Evolutionary conservation across 345 rosid genomes (phyloP).

Genomic region (Acer campestre): DNA sequence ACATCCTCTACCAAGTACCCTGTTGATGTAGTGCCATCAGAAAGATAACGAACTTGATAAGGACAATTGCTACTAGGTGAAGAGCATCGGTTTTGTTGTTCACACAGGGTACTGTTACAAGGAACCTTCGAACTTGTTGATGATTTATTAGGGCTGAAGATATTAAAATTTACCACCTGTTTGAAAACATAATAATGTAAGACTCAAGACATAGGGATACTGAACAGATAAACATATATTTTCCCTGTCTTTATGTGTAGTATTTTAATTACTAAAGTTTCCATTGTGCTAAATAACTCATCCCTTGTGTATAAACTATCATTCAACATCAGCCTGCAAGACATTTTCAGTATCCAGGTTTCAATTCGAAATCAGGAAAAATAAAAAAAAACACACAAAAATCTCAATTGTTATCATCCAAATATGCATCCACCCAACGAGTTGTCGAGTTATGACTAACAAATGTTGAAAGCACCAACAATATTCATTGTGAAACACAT

Average conservation of each 20-base stretch:
- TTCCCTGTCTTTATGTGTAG: neutral
- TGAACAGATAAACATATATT: neutral
- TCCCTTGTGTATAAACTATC: neutral
- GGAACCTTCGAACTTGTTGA: slow-evolving; percentile 60
- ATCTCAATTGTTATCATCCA: neutral
- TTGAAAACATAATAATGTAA: slow-evolving; percentile 2
- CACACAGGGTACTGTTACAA: slow-evolving; percentile 64
- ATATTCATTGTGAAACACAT: slow-evolving; percentile 8
- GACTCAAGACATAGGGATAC: neutral
- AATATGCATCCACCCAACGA: neutral
- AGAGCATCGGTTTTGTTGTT: slow-evolving; percentile 45
- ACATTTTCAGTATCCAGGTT: neutral
- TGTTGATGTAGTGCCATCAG: slow-evolving; percentile 66
- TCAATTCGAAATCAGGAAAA: neutral
- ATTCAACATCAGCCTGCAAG: neutral
- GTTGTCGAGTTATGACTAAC: neutral
- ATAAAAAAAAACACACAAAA: neutral
- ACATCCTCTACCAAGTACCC: slow-evolving; percentile 73
- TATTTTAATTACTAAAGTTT: neutral
- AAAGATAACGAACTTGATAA: slow-evolving; percentile 65
- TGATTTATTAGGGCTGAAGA: slow-evolving; percentile 72
- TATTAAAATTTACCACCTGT: slow-evolving; percentile 57
- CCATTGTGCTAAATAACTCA: neutral
- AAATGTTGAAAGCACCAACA: slow-evolving; percentile 3
- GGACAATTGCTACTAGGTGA: slow-evolving; percentile 58